phyloP scores from a whole-genome alignment of 2,329 filamentous ascomycete species.

The Zymoseptoria crescenta region DNA sequence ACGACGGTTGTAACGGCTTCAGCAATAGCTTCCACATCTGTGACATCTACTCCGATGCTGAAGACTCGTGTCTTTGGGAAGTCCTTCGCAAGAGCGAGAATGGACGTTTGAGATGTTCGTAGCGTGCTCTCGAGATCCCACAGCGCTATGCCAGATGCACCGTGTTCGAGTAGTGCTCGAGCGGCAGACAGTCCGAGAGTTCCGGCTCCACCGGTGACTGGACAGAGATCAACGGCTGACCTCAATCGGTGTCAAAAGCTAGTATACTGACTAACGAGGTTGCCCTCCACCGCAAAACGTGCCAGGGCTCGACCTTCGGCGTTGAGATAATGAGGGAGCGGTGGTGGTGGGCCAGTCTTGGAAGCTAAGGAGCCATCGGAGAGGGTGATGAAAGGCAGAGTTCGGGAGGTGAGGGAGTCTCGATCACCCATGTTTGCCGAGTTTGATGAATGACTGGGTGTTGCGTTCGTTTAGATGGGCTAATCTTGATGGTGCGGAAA shows the following conservation, averaged over 20 bases:
- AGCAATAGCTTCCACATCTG: constrained; percentile 43
- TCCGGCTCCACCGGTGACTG: constrained; percentile 60
- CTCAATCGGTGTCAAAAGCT: background rate
- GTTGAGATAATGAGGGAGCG: constrained; percentile 36
- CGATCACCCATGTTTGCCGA: constrained; percentile 30
- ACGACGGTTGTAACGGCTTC: constrained; percentile 36
- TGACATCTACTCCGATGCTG: constrained; percentile 52
- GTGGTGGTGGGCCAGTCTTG: constrained; percentile 39
- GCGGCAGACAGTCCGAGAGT: constrained; percentile 52
- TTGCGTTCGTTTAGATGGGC: background rate
- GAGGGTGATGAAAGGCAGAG: constrained; percentile 44
- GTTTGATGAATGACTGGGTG: background rate
- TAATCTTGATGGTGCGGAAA: background rate
- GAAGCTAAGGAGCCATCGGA: constrained; percentile 36
- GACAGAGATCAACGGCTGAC: constrained; percentile 2
- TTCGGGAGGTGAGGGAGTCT: constrained; percentile 37
- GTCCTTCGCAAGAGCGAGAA: constrained; percentile 42
- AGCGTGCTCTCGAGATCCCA: constrained; percentile 49
- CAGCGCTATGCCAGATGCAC: constrained; percentile 50
- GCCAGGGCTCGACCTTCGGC: constrained; percentile 37
- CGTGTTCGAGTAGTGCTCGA: constrained; percentile 61
- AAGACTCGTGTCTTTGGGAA: constrained; percentile 50
- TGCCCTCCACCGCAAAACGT: constrained; percentile 46
- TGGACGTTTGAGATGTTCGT: constrained; percentile 32
- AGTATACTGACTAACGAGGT: constrained; percentile 41